A percentile compares a stretch with the other conserved stretches of the same genome.
Evolutionary conservation across 2,329 filamentous ascomycete genomes (phyloP).

Genomic region (Talaromyces piceae): DNA sequence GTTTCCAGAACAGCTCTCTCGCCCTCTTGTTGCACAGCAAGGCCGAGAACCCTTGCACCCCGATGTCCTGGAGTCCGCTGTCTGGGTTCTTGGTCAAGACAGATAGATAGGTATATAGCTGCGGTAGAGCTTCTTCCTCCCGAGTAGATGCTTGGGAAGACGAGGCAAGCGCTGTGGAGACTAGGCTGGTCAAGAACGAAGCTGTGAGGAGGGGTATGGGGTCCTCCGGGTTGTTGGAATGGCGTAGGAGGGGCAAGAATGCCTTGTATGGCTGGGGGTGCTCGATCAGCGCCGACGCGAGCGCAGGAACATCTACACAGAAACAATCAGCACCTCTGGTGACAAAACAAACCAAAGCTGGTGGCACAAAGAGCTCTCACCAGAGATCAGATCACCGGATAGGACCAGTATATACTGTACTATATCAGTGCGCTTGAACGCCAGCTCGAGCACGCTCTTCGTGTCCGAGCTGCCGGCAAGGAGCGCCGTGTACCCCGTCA

Average conservation of each 20-base stretch:
- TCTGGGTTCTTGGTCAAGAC: constrained; percentile 77
- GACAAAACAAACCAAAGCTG: not conserved
- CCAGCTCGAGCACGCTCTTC: constrained; percentile 74
- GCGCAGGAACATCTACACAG: constrained; percentile 64
- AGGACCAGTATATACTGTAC: constrained; percentile 92
- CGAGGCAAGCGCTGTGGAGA: constrained; percentile 56
- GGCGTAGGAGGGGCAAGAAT: constrained; percentile 74
- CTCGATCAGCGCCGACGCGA: constrained; percentile 68
- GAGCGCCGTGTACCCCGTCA: constrained; percentile 70
- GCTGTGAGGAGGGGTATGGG: constrained; percentile 84
- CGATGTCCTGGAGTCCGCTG: constrained; percentile 88
- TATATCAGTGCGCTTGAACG: constrained; percentile 79
- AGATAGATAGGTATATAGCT: constrained; percentile 79
- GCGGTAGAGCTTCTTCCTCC: constrained; percentile 68
- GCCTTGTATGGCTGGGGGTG: constrained; percentile 65
- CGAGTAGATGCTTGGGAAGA: constrained; percentile 54
- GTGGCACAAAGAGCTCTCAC: constrained; percentile 41
- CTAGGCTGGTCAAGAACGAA: constrained; percentile 72
- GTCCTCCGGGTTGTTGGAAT: constrained; percentile 77
- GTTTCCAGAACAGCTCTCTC: constrained; percentile 81
- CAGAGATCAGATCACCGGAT: constrained; percentile 76
- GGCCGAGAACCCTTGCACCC: constrained; percentile 82
- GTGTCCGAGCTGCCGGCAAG: constrained; percentile 63
- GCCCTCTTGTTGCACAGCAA: constrained; percentile 68
- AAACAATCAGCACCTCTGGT: not conserved